Evolutionary conservation across 2,329 filamentous ascomycete species (phyloP).

Genomic region (Laburnicola sp.): DNA sequence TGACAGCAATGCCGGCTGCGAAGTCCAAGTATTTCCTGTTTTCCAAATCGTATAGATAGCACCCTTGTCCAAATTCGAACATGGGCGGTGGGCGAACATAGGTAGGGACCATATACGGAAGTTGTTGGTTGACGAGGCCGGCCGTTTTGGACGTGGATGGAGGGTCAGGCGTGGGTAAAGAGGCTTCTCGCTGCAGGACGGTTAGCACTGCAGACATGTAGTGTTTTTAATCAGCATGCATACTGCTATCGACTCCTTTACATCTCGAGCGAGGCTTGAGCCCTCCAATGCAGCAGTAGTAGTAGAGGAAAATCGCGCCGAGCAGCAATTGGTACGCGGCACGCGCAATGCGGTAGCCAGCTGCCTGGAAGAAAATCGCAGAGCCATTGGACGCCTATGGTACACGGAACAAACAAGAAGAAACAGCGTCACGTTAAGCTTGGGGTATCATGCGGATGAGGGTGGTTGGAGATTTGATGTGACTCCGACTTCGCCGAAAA

Average conservation of each 20-base stretch:
- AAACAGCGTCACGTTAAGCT: not conserved
- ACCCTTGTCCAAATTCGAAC: constrained; percentile 85
- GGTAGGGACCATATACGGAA: constrained; percentile 91
- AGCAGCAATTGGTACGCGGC: constrained; percentile 24
- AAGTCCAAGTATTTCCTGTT: constrained; percentile 90
- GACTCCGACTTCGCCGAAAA: constrained; percentile 10
- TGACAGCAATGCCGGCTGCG: constrained; percentile 94
- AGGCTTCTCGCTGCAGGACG: constrained; percentile 32
- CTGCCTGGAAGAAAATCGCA: constrained; percentile 34
- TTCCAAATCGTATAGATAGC: constrained; percentile 87
- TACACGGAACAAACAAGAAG: not conserved
- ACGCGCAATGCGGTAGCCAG: constrained; percentile 32
- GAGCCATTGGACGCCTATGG: constrained; percentile 28
- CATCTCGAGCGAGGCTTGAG: constrained; percentile 47
- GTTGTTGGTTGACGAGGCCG: constrained; percentile 72
- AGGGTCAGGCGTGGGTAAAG: constrained; percentile 71
- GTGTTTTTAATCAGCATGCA: not conserved
- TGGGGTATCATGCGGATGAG: constrained; percentile 5
- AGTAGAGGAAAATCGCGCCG: constrained; percentile 45
- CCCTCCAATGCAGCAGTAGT: constrained; percentile 42
- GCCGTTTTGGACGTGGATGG: constrained; percentile 72
- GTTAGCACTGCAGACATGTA: constrained; percentile 14
- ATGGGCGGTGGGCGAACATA: constrained; percentile 89
- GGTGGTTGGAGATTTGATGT: not conserved
- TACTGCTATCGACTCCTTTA: constrained; percentile 50